Conservation (phyloP, 2,329 filamentous ascomycete genomes). For the Aspergillus versicolor region DNA sequence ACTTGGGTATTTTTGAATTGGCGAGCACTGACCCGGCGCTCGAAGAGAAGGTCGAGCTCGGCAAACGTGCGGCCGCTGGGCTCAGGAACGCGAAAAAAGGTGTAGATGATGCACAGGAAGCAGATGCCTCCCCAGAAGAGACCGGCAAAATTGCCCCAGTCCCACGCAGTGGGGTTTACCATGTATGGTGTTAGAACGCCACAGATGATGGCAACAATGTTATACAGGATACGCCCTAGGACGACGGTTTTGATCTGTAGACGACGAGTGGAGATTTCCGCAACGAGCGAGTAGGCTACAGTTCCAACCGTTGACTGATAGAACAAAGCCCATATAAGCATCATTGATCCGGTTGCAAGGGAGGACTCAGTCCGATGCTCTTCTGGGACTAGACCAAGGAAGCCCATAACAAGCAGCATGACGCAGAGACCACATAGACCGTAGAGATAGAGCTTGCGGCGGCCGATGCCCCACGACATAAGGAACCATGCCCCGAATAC, state of each 20-base stretch:
- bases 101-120: constrained; percentile 77
- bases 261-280: constrained; percentile 77
- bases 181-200: constrained; percentile 86
- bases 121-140: constrained; percentile 87
- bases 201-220: constrained; percentile 78
- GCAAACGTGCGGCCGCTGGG: constrained; percentile 78
- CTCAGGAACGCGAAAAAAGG: constrained; percentile 78
- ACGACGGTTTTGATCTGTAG: constrained; percentile 92
- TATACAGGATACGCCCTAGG: constrained; percentile 76
- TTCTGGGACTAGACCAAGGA: constrained; percentile 71
- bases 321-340: constrained; percentile 77
- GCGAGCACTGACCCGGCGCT: constrained; percentile 67
- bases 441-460: constrained; percentile 72
- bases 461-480: constrained; percentile 72
- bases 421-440: constrained; percentile 70
- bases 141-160: constrained; percentile 83
- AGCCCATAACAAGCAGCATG: constrained; percentile 82
- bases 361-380: constrained; percentile 60
- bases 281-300: constrained; percentile 84
- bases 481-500: constrained; percentile 80
- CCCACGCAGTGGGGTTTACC: constrained; percentile 82
- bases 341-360: constrained; percentile 78
- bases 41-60: constrained; percentile 82
- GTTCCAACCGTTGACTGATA: constrained; percentile 89
- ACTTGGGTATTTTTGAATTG: constrained; percentile 65